Conservation (phyloP, 306 rosid species). For the Herpetospermum pedunculosum region DNA sequence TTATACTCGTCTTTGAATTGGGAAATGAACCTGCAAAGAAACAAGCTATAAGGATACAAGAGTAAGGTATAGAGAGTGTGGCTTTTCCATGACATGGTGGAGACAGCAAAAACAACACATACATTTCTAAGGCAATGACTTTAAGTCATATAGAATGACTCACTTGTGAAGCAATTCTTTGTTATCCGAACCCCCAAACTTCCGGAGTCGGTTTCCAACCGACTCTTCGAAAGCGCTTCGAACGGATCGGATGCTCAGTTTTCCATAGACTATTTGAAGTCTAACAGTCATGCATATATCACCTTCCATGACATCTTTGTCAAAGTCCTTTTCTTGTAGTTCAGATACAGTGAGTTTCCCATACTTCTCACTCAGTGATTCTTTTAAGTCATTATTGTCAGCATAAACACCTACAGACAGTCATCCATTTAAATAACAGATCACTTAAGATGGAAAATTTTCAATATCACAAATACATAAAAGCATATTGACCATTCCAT, state of each 20-base stretch:
- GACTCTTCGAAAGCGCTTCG: constrained; percentile 87
- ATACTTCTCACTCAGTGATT: constrained; percentile 41
- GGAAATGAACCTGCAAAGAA: constrained; percentile 75
- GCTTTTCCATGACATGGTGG: background rate
- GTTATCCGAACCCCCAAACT: constrained; percentile 60
- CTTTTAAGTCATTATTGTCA: constrained; percentile 42
- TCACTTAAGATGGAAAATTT: background rate
- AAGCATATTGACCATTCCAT: background rate
- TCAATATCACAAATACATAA: background rate
- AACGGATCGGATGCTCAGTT: constrained; percentile 74
- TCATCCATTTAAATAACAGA: background rate
- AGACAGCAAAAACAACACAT: background rate
- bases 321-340: constrained; percentile 45
- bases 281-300: constrained; percentile 73
- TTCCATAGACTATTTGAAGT: constrained; percentile 76
- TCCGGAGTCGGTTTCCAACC: constrained; percentile 59
- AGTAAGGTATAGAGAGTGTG: background rate
- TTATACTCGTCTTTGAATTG: constrained; percentile 84
- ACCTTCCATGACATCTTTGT: constrained; percentile 49
- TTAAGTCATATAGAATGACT: constrained; percentile 14
- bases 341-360: constrained; percentile 38
- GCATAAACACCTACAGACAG: constrained; percentile 67
- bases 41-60: constrained; percentile 8
- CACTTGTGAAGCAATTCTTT: constrained; percentile 76
- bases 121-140: background rate